Conservation (phyloP, 2,329 filamentous ascomycete species). For the Westerdykella ornata region DNA sequence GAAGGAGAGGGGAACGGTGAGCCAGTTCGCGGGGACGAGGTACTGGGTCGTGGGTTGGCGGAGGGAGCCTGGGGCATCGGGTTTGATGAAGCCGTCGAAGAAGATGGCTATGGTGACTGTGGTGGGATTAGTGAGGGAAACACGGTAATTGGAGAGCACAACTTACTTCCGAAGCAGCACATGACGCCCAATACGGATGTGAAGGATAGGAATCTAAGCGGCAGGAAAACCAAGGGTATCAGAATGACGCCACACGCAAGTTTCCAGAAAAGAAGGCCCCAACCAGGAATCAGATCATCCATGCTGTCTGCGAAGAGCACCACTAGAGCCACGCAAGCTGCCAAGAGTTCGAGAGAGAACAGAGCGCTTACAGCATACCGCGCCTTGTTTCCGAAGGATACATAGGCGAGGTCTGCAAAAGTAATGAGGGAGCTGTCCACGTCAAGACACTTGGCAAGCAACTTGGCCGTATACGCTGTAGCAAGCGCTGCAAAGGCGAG, state of each 20-base stretch:
- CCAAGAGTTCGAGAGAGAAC: constrained; percentile 81
- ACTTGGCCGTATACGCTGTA: constrained; percentile 78
- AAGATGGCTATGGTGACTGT: constrained; percentile 77
- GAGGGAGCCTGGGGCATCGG: constrained; percentile 71
- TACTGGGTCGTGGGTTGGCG: constrained; percentile 72
- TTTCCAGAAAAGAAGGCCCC: constrained; percentile 72
- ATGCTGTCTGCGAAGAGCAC: constrained; percentile 95
- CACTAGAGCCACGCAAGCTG: constrained; percentile 80
- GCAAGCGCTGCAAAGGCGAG: constrained; percentile 66
- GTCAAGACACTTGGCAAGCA: constrained; percentile 83
- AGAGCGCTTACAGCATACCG: constrained; percentile 76
- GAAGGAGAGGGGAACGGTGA: constrained; percentile 78
- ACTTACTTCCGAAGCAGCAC: constrained; percentile 78
- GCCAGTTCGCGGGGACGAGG: constrained; percentile 79
- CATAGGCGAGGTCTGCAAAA: constrained; percentile 87
- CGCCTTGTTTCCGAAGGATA: constrained; percentile 78
- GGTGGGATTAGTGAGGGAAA: background rate
- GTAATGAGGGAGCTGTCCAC: constrained; percentile 80
- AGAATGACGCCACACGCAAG: constrained; percentile 71
- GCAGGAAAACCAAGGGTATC: constrained; percentile 76
- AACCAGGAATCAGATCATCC: constrained; percentile 65
- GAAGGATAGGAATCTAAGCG: constrained; percentile 75
- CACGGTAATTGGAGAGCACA: background rate
- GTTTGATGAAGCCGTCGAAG: constrained; percentile 79
- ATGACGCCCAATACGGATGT: constrained; percentile 91